phyloP scores from a whole-genome alignment of 768 basidiomycete genomes.

The Flagelloscypha sp. region DNA sequence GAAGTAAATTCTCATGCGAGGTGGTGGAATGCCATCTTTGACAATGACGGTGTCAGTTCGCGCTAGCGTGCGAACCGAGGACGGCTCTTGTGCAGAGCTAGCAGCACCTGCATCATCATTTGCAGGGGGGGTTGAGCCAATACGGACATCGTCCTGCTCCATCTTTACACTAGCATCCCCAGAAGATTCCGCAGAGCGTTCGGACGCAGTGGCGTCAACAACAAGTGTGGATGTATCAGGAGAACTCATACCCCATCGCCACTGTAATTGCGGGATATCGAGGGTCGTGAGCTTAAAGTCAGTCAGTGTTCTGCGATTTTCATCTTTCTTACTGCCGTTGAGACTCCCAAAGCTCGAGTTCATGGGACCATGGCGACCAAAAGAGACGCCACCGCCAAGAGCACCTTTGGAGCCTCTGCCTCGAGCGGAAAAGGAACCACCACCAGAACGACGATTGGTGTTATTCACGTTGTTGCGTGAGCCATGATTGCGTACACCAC shows the following conservation, averaged over 20 bases:
- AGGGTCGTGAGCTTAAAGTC: slow-evolving; percentile 97
- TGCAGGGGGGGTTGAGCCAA: too few species aligned
- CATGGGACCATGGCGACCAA: slow-evolving; percentile 41
- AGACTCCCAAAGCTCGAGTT: slow-evolving; percentile 34
- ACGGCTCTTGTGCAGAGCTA: slow-evolving; percentile 15
- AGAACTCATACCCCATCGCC: slow-evolving; percentile 69
- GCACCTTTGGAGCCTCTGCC: slow-evolving; percentile 30
- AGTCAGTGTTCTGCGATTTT: slow-evolving; percentile 85
- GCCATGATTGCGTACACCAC: slow-evolving; percentile 56
- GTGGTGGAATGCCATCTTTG: slow-evolving; percentile 42
- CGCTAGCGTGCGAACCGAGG: too few species aligned
- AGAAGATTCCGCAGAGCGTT: slow-evolving; percentile 12
- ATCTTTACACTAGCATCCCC: slow-evolving; percentile 14
- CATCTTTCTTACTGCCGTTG: slow-evolving; percentile 84
- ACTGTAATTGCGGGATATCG: slow-evolving; percentile 71
- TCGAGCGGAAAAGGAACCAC: slow-evolving; percentile 25
- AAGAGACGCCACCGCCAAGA: slow-evolving; percentile 20
- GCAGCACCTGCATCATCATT: slow-evolving; percentile 21
- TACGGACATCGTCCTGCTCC: slow-evolving; percentile 17
- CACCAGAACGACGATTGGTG: slow-evolving; percentile 34
- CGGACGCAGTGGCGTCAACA: slow-evolving; percentile 24
- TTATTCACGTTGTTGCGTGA: too few species aligned
- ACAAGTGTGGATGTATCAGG: slow-evolving; percentile 22
- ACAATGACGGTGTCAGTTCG: too few species aligned
- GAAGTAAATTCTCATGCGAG: slow-evolving; percentile 86